Conservation (phyloP, 2,329 filamentous ascomycete species). For the Fusarium austroafricanum region DNA sequence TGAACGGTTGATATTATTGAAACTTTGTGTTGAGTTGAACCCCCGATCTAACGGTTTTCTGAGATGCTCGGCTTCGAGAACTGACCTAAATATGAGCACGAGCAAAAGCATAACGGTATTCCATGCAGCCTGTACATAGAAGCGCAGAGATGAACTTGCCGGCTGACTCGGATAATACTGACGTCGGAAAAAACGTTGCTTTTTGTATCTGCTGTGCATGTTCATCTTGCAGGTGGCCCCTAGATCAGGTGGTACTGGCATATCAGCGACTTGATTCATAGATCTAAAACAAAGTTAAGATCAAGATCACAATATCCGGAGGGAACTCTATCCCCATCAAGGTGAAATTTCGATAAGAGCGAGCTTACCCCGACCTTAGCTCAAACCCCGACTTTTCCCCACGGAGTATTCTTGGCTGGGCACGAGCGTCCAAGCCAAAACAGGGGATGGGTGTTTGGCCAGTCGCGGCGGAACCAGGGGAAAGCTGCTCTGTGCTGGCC, state of each 20-base stretch:
- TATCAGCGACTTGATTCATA: neutral
- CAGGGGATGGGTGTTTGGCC: slow-evolving; percentile 21
- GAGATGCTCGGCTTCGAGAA: slow-evolving; percentile 2
- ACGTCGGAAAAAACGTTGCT: slow-evolving; percentile 10
- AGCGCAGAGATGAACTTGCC: neutral
- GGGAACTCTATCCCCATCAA: neutral
- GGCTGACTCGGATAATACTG: slow-evolving; percentile 1
- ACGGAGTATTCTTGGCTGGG: slow-evolving; percentile 20
- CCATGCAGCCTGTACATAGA: neutral
- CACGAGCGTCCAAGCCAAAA: slow-evolving; percentile 11
- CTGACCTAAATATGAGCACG: neutral
- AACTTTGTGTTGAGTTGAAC: too few relatives aligned
- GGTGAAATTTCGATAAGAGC: slow-evolving; percentile 14
- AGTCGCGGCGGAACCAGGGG: slow-evolving; percentile 21
- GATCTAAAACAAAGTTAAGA: slow-evolving; percentile 10
- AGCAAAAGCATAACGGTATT: neutral
- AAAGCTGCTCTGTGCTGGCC: slow-evolving; percentile 10
- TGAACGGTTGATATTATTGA: neutral
- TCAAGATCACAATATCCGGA: slow-evolving; percentile 2
- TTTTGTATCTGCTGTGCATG: slow-evolving; percentile 7
- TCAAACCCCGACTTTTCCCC: slow-evolving; percentile 41
- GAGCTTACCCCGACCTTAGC: slow-evolving; percentile 32
- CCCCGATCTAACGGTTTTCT: too few relatives aligned
- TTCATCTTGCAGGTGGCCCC: slow-evolving; percentile 15
- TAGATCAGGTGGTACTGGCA: neutral